Evolutionary conservation across 345 rosid species (phyloP).

Genomic region (Lepidium aucheri): DNA sequence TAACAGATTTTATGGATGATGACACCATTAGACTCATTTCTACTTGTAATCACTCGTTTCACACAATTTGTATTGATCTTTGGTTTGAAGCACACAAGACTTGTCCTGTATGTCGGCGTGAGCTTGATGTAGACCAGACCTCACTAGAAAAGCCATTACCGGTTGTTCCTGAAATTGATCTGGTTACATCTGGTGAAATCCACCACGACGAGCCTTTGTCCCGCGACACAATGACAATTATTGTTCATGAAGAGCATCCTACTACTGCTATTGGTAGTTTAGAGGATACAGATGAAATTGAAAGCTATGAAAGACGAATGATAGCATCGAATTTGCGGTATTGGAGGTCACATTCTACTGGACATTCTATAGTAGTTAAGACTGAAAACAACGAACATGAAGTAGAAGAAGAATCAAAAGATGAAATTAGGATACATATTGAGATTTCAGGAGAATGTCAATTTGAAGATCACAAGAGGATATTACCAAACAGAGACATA

Average conservation of each 20-base stretch:
- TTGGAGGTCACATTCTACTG: constrained; percentile 66
- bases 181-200: constrained; percentile 1
- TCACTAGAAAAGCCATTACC: not conserved
- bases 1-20: constrained; percentile 54
- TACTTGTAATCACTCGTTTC: constrained; percentile 72
- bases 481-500: constrained; percentile 39
- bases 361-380: constrained; percentile 48
- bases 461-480: constrained; percentile 36
- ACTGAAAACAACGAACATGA: constrained; percentile 5
- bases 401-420: constrained; percentile 4
- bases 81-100: constrained; percentile 75
- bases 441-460: constrained; percentile 27
- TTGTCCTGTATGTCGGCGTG: constrained; percentile 73
- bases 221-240: constrained; percentile 2
- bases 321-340: constrained; percentile 25
- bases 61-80: constrained; percentile 74
- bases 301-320: constrained; percentile 23
- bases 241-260: constrained; percentile 32
- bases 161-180: not conserved
- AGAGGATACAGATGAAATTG: constrained; percentile 25
- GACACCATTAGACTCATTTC: constrained; percentile 62
- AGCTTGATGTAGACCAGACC: constrained; percentile 38
- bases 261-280: constrained; percentile 5
- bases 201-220: constrained; percentile 10
- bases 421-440: constrained; percentile 22